A percentile compares a stretch with the other conserved stretches of the same genome.
Evolutionary conservation across 1,284 basidiomycete species (phyloP).

Genomic region (Apiotrichum gracile): DNA sequence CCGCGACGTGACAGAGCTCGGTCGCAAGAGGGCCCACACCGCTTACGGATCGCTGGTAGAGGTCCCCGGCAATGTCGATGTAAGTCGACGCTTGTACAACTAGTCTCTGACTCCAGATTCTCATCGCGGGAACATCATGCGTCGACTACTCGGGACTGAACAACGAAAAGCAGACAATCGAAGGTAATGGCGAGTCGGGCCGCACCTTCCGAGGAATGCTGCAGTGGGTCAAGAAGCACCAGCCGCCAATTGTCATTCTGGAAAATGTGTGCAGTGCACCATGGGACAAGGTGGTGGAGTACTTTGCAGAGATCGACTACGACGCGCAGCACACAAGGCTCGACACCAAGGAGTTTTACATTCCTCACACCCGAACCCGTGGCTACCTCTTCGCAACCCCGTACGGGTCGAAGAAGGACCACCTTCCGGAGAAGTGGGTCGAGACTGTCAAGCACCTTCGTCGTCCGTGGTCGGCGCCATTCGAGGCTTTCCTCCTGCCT

Average conservation of each 20-base stretch:
- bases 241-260: constrained; percentile 81
- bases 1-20: constrained; percentile 88
- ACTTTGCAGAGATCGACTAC: constrained; percentile 72
- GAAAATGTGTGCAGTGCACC: constrained; percentile 93
- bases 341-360: constrained; percentile 90
- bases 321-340: constrained; percentile 62
- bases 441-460: constrained; percentile 61
- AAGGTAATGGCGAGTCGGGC: constrained; percentile 83
- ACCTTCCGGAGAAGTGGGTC: constrained; percentile 66
- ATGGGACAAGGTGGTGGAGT: constrained; percentile 69
- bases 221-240: constrained; percentile 80
- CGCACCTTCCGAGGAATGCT: constrained; percentile 86
- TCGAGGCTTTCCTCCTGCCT: constrained; percentile 86
- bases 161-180: constrained; percentile 83
- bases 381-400: constrained; percentile 70
- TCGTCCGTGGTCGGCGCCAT: constrained; percentile 78
- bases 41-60: constrained; percentile 81
- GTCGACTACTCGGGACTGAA: constrained; percentile 95
- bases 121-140: constrained; percentile 90
- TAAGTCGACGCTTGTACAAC: constrained; percentile 10
- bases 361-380: constrained; percentile 86
- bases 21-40: constrained; percentile 70
- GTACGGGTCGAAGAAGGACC: constrained; percentile 33
- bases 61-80: constrained; percentile 84
- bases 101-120: constrained; percentile 46